Evolutionary conservation across 352 stramenopile genomes (phyloP), one percentile per base, ranked within the genome.

Genomic region (Phytopythium cucurbitacearum): DNA sequence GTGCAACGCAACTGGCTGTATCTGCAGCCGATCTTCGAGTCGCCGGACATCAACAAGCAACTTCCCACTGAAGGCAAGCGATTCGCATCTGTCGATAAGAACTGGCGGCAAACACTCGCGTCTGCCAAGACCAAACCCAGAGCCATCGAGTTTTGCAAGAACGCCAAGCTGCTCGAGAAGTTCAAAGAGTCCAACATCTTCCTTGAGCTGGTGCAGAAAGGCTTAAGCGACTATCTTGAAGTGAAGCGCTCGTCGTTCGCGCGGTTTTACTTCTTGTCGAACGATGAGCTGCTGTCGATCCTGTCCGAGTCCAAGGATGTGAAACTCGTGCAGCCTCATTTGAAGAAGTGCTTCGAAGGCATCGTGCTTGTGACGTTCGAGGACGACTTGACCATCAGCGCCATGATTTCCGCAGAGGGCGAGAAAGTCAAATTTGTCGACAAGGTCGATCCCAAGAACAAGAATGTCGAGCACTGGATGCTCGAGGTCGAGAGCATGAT

Each of bases 401-500:
- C 82, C 1, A 98, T 98, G 89, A 92, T 90, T 41, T 97, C 76
- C 0, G 76, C 80, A 0, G 92, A 98, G 64, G 83, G 85, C 5
- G 94, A 97, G 62, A 80, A 95, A 62, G 88, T 98, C 4, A 68
- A 69, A 0, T 96, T 97, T 69, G 62, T 71, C 2, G 81, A 72
- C 32, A 51, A 73, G 2, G 89, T 98, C 3, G 91, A 98, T 49
- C 93, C 94, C 0, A 91, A 94, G 12, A 87, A 80, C 35, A 98
- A 97, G 61, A 97, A 97, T 56, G 94, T 98, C 12, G 94, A 98
- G 67, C 59, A 95, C 59, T 98, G 94, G 94, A 98, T 98, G 93
- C 93, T 85, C 1, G 91, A 98, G 66, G 69, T 97, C 11, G 82
- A 97, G 57, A 70, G 95, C 47, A 95, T 92, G 67, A 98, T 98